Evolutionary conservation across 2,329 filamentous ascomycete species (phyloP).

Genomic region (Trichoderma semiorbis): DNA sequence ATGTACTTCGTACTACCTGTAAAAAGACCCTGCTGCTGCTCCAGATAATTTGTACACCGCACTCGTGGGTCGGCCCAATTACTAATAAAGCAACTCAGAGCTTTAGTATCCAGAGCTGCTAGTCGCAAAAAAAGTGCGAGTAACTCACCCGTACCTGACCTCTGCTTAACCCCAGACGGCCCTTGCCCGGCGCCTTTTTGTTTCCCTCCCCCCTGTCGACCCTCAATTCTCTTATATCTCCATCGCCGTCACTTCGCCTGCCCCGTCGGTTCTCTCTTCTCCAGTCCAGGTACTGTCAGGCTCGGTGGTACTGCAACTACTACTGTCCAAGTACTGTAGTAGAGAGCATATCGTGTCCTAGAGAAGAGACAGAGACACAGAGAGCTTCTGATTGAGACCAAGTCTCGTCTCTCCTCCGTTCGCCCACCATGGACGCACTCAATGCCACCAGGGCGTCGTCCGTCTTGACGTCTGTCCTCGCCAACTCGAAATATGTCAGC

Average conservation of each 20-base stretch:
- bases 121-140: background rate
- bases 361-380: background rate
- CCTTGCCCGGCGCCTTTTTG: conserved; percentile 6
- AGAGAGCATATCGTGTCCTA: conserved; percentile 1
- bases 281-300: background rate
- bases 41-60: background rate
- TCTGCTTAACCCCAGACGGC: conserved; percentile 16
- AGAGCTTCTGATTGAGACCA: background rate
- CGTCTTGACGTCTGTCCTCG: conserved; percentile 67
- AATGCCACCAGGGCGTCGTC: conserved; percentile 59
- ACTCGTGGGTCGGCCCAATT: conserved; percentile 5
- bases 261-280: conserved; percentile 13
- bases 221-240: conserved; percentile 13
- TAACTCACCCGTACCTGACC: background rate
- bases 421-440: conserved; percentile 44
- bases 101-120: background rate
- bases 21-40: background rate
- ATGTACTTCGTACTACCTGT: background rate
- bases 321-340: background rate
- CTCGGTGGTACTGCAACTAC: background rate
- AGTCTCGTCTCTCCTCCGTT: background rate
- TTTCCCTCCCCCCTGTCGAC: background rate
- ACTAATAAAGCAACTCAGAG: background rate
- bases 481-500: conserved; percentile 53
- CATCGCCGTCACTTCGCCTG: conserved; percentile 13